A percentile compares a stretch with the other conserved stretches of the same genome.
Evolutionary conservation across 306 rosid genomes (phyloP).

Genomic region (Vachellia collinsii): DNA sequence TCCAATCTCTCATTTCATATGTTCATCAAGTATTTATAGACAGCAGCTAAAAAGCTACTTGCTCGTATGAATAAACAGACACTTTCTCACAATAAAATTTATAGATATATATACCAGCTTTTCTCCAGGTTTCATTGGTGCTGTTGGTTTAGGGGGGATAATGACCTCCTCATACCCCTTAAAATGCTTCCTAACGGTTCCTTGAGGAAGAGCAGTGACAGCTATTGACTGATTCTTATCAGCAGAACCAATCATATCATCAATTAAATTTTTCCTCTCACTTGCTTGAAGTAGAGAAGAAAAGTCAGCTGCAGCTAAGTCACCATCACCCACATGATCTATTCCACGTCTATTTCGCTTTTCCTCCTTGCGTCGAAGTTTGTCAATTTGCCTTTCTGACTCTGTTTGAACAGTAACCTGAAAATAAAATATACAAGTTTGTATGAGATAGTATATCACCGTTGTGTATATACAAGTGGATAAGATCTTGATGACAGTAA

Average conservation of each 20-base stretch:
- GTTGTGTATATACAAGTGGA: conserved; percentile 18
- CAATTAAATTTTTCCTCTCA: conserved; percentile 68
- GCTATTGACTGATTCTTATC: conserved; percentile 57
- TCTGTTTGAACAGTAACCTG: conserved; percentile 96
- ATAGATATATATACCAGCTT: conserved; percentile 67
- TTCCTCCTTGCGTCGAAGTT: conserved; percentile 98
- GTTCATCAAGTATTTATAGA: conserved; percentile 17
- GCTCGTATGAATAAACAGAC: conserved; percentile 26
- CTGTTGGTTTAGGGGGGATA: conserved; percentile 83
- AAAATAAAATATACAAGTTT: conserved; percentile 32
- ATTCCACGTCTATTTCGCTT: conserved; percentile 75
- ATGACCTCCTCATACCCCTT: conserved; percentile 92
- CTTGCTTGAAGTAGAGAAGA: conserved; percentile 90
- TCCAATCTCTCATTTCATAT: conserved; percentile 26
- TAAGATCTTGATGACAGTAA: conserved; percentile 24
- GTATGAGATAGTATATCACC: conserved; percentile 10
- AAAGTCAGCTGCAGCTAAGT: conserved; percentile 67
- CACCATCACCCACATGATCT: conserved; percentile 69
- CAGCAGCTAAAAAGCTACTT: conserved; percentile 26
- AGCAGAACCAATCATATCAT: conserved; percentile 77
- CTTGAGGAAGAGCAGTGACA: conserved; percentile 95
- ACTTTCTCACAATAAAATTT: conserved; percentile 36
- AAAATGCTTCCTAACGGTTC: conserved; percentile 76
- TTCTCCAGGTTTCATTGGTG: conserved; percentile 96
- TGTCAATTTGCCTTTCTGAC: conserved; percentile 85